These are phyloP conservation scores for Bruguiera parviflora DNA, from an alignment of 345 rosid genomes.

Conservation along the genomic window DNA sequence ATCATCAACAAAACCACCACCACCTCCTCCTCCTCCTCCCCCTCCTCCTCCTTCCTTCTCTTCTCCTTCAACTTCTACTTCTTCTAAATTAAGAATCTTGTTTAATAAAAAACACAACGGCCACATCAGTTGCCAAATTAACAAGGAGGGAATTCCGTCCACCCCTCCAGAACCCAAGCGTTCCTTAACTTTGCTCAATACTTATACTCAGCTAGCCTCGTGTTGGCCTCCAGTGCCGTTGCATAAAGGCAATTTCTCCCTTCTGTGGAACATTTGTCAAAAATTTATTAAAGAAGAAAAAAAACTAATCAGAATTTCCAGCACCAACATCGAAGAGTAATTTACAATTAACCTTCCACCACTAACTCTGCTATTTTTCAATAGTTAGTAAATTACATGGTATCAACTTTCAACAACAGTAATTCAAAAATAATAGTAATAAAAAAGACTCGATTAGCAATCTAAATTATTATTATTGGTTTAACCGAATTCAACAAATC, in stretches of 20 bases:
- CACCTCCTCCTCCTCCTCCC: background rate
- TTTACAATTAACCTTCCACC: background rate
- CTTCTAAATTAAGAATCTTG: conserved; percentile 29
- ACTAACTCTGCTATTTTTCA: too few relatives aligned
- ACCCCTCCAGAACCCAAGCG: background rate
- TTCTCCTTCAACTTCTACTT: conserved; percentile 13
- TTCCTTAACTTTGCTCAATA: background rate
- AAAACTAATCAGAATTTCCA: background rate
- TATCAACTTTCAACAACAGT: too few relatives aligned
- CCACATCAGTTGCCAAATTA: conserved; percentile 21
- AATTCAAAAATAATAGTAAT: too few relatives aligned
- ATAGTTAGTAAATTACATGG: too few relatives aligned
- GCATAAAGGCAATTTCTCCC: background rate
- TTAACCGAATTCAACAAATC: too few relatives aligned
- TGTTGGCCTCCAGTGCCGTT: background rate
- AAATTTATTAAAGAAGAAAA: background rate
- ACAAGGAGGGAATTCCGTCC: background rate
- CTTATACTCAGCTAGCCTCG: background rate
- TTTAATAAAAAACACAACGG: conserved; percentile 18
- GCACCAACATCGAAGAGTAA: background rate
- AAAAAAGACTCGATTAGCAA: too few relatives aligned
- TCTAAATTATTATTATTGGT: too few relatives aligned
- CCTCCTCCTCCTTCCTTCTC: background rate
- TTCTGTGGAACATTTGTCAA: conserved; percentile 1
- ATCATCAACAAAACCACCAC: too few relatives aligned